Conservation (phyloP, 2,329 filamentous ascomycete species). For the Xylariaceae sp. region DNA sequence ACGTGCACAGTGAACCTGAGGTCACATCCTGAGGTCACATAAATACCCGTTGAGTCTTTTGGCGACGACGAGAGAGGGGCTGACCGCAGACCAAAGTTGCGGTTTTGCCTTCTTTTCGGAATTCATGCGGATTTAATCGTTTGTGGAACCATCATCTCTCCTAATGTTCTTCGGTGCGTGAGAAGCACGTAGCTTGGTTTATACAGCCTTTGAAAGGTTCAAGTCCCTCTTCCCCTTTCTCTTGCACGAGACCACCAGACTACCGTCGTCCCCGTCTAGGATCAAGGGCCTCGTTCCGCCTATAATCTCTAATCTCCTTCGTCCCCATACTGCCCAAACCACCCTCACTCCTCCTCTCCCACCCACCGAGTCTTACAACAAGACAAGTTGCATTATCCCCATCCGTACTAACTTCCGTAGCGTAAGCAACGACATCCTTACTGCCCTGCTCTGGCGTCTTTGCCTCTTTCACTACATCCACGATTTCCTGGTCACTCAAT, state of each 20-base stretch:
- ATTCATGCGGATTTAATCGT: too few species aligned
- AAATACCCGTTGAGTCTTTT: too few species aligned
- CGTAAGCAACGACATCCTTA: conserved; percentile 75
- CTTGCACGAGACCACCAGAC: neutral
- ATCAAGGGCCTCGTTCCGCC: conserved; percentile 75
- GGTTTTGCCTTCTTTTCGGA: too few species aligned
- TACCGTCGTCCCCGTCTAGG: conserved; percentile 60
- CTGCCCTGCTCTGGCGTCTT: conserved; percentile 84
- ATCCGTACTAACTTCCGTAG: conserved; percentile 71
- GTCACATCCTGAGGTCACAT: too few species aligned
- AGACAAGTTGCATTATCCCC: conserved; percentile 68
- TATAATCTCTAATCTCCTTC: conserved; percentile 84
- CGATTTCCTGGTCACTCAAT: conserved; percentile 88
- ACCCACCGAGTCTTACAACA: conserved; percentile 63
- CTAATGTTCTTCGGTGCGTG: too few species aligned
- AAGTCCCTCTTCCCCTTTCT: neutral
- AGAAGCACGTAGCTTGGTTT: too few species aligned
- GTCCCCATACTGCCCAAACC: conserved; percentile 86
- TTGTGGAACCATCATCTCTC: too few species aligned
- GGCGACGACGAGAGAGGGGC: too few species aligned
- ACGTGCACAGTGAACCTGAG: too few species aligned
- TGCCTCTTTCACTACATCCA: conserved; percentile 92
- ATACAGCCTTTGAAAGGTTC: neutral
- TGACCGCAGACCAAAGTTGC: too few species aligned
- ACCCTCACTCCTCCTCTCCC: conserved; percentile 74